Conservation (phyloP, 345 rosid genomes). For the Lepidium didymum region DNA sequence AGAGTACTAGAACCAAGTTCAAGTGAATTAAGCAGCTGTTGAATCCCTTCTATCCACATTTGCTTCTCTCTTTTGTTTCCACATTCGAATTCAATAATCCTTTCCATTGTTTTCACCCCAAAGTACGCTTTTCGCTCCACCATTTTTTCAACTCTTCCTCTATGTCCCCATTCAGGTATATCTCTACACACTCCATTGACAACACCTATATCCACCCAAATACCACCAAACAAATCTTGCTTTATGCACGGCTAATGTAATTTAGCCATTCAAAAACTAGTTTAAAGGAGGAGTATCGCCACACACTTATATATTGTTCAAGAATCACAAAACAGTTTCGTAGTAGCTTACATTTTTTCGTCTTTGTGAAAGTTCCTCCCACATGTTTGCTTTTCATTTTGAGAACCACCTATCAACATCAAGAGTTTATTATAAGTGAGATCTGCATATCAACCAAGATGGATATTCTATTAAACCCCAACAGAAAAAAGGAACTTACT, state of each 20-base stretch:
- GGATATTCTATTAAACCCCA: background rate
- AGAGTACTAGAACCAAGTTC: conserved; percentile 13
- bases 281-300: too few relatives aligned
- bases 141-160: conserved; percentile 35
- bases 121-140: conserved; percentile 54
- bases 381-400: conserved; percentile 87
- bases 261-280: background rate
- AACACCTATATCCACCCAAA: conserved; percentile 43
- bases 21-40: conserved; percentile 47
- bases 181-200: conserved; percentile 57
- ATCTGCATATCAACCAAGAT: background rate
- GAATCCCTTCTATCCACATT: conserved; percentile 79
- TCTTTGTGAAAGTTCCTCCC: conserved; percentile 85
- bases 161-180: conserved; percentile 55
- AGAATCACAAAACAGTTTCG: background rate
- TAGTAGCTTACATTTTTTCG: conserved; percentile 63
- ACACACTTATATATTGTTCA: too few relatives aligned
- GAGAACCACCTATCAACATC: conserved; percentile 53
- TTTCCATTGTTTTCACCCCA: conserved; percentile 60
- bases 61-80: conserved; percentile 51
- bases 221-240: background rate
- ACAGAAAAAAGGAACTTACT: conserved; percentile 31
- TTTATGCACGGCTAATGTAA: background rate
- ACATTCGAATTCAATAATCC: conserved; percentile 84
- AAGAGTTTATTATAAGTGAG: background rate